These are phyloP conservation scores for Physcomitrellopsis africana DNA, from an alignment of 225 moss, liverwort and hornwort species.

Conservation along the genomic window DNA sequence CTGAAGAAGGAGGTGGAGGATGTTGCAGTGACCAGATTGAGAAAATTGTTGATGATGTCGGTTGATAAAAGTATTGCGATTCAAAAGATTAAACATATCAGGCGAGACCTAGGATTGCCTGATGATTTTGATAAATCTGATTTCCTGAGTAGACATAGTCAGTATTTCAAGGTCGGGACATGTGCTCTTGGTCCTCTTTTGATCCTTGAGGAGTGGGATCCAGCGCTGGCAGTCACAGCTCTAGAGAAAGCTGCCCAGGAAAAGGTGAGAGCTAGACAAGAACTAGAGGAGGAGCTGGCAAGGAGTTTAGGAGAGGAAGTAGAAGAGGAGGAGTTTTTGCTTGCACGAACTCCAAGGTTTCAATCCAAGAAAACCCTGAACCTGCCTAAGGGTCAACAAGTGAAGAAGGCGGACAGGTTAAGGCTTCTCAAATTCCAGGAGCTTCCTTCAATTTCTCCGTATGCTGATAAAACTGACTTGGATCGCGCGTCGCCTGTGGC, in stretches of 20 bases:
- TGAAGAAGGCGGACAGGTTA: constrained; percentile 77
- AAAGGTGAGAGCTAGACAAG: constrained; percentile 50
- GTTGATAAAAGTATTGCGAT: constrained; percentile 72
- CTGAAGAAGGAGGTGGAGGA: constrained; percentile 69
- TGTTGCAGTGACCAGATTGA: constrained; percentile 60
- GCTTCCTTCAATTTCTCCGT: constrained; percentile 72
- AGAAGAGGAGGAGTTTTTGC: constrained; percentile 64
- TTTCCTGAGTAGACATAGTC: constrained; percentile 47
- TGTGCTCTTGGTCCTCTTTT: constrained; percentile 70
- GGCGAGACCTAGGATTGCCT: constrained; percentile 77
- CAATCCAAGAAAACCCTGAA: constrained; percentile 51
- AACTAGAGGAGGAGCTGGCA: constrained; percentile 49
- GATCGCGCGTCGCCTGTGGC: constrained; percentile 64
- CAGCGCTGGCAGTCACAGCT: constrained; percentile 66
- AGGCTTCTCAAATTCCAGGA: constrained; percentile 79
- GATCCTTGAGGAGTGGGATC: constrained; percentile 78
- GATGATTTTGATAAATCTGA: constrained; percentile 69
- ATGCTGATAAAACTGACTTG: constrained; percentile 57
- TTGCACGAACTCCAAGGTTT: constrained; percentile 57
- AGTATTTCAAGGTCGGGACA: constrained; percentile 70
- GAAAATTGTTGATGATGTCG: constrained; percentile 95
- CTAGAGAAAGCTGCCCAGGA: constrained; percentile 54
- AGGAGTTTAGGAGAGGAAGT: constrained; percentile 47
- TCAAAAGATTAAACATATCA: constrained; percentile 75
- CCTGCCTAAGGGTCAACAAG: constrained; percentile 72